Base-by-base conservation (phyloP, 2,329 filamentous ascomycete genomes). In the Penicillium sclerotiorum region DNA sequence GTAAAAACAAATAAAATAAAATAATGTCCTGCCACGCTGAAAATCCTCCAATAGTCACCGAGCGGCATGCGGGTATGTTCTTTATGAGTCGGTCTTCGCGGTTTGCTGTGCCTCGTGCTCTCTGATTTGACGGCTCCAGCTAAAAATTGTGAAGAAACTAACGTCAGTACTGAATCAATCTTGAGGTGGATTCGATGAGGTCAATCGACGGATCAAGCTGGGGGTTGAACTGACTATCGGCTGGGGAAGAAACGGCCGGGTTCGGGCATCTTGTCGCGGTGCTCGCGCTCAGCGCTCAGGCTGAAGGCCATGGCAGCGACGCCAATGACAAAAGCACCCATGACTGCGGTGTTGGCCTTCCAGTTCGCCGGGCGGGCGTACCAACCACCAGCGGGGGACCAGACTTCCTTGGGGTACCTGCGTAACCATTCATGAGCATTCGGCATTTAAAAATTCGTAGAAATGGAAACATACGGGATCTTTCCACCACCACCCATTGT, bases 381-480 rank as follows among this genome's bases (percentile, higher is more conserved):
- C 94, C 94, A 99, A 76, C 94, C 94, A 82, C 94, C 94, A 59
- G 93, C 81, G 55, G 94, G 94, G 68, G 94, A 97, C 94, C 94
- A 99, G 82, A 99, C 90, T 81, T 99, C 93, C 82, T 96, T 96
- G 73, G 91, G 92, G 77, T 96, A 96, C 69, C 90, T 95, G 65
- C 46, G 50, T 38, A 17, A 52, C 36, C 48, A 54, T 55, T 37
- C 40, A 59, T 70, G 46, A 70, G 66, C 45, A 43, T 44, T 30
- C 35, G 36, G 18, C 36, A 20, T 18, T 25, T n/a, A n/a, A 48
- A 36, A 32, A 39, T 50, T 52, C 54, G 49, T 73, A 77, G 80
- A 73, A 74, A 76, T 15, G 39, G 22, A 32, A 18, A 69, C 80
- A 64, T 80, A 88, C 83, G 84, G 82, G 62, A 89, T 81, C 76